Percentiles rank a stretch among this genome's conserved stretches.
phyloP scores from a whole-genome alignment of 208 protist genomes.

The Wallacemonas collosoma region DNA sequence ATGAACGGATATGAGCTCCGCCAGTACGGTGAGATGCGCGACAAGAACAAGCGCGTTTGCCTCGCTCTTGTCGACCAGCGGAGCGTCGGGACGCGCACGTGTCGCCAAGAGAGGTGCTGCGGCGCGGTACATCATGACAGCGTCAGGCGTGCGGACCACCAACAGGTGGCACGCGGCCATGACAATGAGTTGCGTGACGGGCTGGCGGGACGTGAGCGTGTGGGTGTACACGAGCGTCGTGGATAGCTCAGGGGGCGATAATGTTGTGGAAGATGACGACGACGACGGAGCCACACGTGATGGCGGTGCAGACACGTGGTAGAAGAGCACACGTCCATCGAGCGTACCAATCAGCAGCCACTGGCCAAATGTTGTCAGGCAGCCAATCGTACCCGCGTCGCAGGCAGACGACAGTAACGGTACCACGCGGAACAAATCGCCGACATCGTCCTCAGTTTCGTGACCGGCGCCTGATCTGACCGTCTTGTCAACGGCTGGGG shows the following conservation, averaged over 20 bases:
- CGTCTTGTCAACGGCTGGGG: neutral
- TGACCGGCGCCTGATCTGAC: no score
- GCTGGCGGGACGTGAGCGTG: slow-evolving; percentile 21
- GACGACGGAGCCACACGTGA: neutral
- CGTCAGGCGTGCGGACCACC: slow-evolving; percentile 20
- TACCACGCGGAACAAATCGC: neutral
- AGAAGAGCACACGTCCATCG: slow-evolving; percentile 56
- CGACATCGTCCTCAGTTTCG: neutral
- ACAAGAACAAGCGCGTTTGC: neutral
- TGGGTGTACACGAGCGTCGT: slow-evolving; percentile 25
- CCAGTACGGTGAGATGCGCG: slow-evolving; percentile 1
- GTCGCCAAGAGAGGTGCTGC: slow-evolving; percentile 27
- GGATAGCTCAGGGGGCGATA: neutral
- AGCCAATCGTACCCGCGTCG: slow-evolving; percentile 29
- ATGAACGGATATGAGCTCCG: slow-evolving; percentile 14
- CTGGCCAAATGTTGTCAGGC: slow-evolving; percentile 38
- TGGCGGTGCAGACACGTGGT: slow-evolving; percentile 21
- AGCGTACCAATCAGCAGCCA: slow-evolving; percentile 61
- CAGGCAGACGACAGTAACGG: neutral
- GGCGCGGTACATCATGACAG: slow-evolving; percentile 33
- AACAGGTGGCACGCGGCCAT: slow-evolving; percentile 25
- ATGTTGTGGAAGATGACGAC: neutral
- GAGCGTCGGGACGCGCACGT: slow-evolving; percentile 4
- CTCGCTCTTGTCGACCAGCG: neutral
- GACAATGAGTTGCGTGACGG: slow-evolving; percentile 42